phyloP scores from a whole-genome alignment of 495 filamentous ascomycete genomes.

The Tuber melanosporum region DNA sequence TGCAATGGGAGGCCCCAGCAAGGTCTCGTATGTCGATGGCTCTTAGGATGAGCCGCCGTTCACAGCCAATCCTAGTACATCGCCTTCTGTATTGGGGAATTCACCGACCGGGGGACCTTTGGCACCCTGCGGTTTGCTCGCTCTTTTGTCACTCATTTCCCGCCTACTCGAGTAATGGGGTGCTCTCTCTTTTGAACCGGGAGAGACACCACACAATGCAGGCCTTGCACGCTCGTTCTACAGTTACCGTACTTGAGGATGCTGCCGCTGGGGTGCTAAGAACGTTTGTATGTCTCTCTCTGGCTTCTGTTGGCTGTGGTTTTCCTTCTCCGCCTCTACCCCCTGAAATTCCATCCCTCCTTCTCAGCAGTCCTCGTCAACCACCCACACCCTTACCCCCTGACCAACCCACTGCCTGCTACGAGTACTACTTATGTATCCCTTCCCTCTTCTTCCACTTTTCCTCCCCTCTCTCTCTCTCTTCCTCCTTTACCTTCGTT shows the following conservation, averaged over 20 bases:
- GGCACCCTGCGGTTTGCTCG: not conserved
- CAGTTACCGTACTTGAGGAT: not conserved
- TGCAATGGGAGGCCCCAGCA: not conserved
- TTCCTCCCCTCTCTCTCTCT: constrained; percentile 17
- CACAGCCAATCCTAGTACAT: not conserved
- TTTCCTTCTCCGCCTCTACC: constrained; percentile 2
- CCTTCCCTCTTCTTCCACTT: constrained; percentile 13
- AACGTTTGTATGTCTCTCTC: not conserved
- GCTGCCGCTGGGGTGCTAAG: not conserved
- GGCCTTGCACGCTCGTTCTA: not conserved
- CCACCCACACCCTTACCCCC: not conserved
- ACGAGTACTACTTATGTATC: not conserved
- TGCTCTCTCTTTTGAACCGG: not conserved
- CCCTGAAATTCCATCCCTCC: constrained; percentile 32
- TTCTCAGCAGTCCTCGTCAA: not conserved
- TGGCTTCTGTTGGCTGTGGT: not conserved
- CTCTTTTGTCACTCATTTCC: constrained; percentile 1
- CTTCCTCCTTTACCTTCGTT: constrained; percentile 18
- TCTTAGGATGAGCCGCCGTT: not conserved
- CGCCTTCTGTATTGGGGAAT: not conserved
- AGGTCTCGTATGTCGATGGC: not conserved
- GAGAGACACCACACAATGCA: not conserved
- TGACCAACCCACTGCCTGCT: not conserved
- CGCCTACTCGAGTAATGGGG: not conserved
- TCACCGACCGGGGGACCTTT: not conserved